Base-by-base conservation (phyloP, 2,329 filamentous ascomycete genomes). In the Trichoderma gracile region DNA sequence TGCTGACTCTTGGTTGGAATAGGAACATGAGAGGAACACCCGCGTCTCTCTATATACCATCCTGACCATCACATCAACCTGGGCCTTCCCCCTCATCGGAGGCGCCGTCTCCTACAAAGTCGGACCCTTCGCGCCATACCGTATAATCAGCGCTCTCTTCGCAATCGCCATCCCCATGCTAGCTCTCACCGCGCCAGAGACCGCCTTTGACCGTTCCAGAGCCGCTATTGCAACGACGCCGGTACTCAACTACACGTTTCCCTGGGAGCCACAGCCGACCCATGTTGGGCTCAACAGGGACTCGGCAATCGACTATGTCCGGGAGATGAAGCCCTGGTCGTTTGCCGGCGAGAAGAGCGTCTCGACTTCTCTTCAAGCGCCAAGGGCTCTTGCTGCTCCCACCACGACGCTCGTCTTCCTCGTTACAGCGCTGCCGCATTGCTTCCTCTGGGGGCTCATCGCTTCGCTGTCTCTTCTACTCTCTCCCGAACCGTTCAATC, bases 71-170 rank as follows among this genome's bases (percentile, higher is more conserved):
- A 73, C 78, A 10, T 79, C 80, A 5, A 84, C 80, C 1, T 85
- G 84, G 81, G 83, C 84, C 42, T 76, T 80, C 0, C 85, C 85
- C 0, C 74, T 87, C 4, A 69, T 86, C 5, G 82, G 83, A 19
- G 84, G 84, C 2, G 76, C 80, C 23, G 76, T 80, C 43, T 82
- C 82, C 0, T 74, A 75, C 56, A 73, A 74, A 17, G 67, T 71
- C 1, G 68, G 73, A 38, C 78, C 79, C 7, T 81, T 82, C 14
- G 73, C 80, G 25, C 82, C 83, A 64, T 85, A 85, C 67, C 78
- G 80, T 65, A 78, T 86, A 53, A 76, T 86, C 66, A 81, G 77
- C 70, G 73, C 76, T 47, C 80, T 86, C 65, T 76, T 83, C 63
- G 72, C 78, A 5, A 50, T 82, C 25, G 78, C 81, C 2, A 73